Evolutionary conservation across 371 early-diverging fungal species (phyloP).

Genomic region (Mucor racemosus): DNA sequence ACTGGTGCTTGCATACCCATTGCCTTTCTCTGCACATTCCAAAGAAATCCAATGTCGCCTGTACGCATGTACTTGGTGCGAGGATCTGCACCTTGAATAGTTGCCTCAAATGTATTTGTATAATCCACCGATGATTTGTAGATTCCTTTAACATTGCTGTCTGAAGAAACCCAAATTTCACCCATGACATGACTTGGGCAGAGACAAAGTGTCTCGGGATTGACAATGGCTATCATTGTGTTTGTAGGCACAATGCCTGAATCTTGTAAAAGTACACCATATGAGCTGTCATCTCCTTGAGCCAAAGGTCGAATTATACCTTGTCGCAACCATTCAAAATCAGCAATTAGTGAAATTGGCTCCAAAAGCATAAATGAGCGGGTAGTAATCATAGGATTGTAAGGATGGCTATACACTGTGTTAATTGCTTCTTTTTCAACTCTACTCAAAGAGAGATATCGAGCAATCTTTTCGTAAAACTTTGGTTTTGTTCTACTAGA

Average conservation of each 20-base stretch:
- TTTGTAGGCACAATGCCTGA: constrained; percentile 75
- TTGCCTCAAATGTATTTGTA: constrained; percentile 32
- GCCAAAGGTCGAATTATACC: constrained; percentile 62
- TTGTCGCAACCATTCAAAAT: constrained; percentile 64
- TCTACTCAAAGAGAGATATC: constrained; percentile 60
- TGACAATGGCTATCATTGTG: constrained; percentile 84
- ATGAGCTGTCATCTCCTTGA: constrained; percentile 51
- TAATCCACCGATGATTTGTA: constrained; percentile 29
- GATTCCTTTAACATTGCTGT: constrained; percentile 57
- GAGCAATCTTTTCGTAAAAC: constrained; percentile 42
- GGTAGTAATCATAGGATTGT: constrained; percentile 79
- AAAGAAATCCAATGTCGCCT: constrained; percentile 83
- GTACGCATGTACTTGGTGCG: constrained; percentile 73
- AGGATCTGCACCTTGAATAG: constrained; percentile 65
- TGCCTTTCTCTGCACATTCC: constrained; percentile 48
- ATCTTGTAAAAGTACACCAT: constrained; percentile 72
- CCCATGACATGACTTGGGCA: constrained; percentile 75
- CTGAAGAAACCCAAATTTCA: constrained; percentile 86
- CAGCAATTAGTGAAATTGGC: constrained; percentile 66
- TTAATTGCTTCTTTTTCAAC: constrained; percentile 67
- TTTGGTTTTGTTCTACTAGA: constrained; percentile 69
- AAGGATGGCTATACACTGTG: constrained; percentile 69
- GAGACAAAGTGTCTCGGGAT: constrained; percentile 65
- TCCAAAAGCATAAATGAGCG: constrained; percentile 76
- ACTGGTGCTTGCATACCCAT: constrained; percentile 35